Percentiles rank a stretch among this genome's conserved stretches.
Evolutionary conservation across 495 filamentous ascomycete genomes (phyloP).

Genomic region (Penicillium cinerascens): DNA sequence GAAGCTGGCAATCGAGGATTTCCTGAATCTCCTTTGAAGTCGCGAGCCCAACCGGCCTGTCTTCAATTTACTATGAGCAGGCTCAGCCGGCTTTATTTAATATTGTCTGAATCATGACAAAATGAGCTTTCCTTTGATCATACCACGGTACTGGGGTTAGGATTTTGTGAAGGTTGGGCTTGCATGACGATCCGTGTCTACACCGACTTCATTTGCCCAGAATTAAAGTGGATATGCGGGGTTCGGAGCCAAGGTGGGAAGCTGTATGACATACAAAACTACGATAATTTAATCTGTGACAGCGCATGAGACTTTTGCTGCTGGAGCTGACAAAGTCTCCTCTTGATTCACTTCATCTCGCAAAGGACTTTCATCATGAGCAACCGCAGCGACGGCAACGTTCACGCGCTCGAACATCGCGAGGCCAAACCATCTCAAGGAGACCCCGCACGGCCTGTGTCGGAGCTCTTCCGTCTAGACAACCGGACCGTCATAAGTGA

Average conservation of each 20-base stretch:
- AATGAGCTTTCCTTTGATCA: too few species aligned
- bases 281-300: not conserved
- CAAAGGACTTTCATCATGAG: not conserved
- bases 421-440: slow-evolving; percentile 14
- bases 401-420: slow-evolving; percentile 7
- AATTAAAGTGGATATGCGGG: too few species aligned
- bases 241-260: not conserved
- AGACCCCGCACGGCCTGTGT: slow-evolving; percentile 7
- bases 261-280: too few species aligned
- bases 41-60: too few species aligned
- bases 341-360: not conserved
- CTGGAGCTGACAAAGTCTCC: not conserved
- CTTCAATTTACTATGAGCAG: too few species aligned
- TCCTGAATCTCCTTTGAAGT: too few species aligned
- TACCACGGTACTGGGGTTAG: too few species aligned
- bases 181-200: not conserved
- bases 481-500: slow-evolving; percentile 11
- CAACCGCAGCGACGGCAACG: slow-evolving; percentile 8
- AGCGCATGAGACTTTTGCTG: not conserved
- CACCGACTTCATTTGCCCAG: not conserved
- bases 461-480: slow-evolving; percentile 13
- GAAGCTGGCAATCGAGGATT: too few species aligned
- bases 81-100: too few species aligned
- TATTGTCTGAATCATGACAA: too few species aligned
- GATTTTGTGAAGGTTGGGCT: not conserved